Evolutionary conservation across 2,329 filamentous ascomycete species (phyloP).

Genomic region (Colletotrichum cuscutae): DNA sequence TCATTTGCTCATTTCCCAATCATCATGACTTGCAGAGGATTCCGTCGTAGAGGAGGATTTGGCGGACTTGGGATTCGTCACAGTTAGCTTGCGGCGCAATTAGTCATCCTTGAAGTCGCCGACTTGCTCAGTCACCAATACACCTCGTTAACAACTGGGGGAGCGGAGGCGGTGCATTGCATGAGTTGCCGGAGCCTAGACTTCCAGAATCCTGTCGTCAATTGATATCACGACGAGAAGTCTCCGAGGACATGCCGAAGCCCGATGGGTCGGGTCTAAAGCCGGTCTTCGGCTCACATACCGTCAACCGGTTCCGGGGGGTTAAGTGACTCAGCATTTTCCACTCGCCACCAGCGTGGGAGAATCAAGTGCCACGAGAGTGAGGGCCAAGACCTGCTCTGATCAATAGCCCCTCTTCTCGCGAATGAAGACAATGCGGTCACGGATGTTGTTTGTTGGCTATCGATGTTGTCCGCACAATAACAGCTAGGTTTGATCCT

Average conservation of each 20-base stretch:
- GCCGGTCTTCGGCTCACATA: not conserved
- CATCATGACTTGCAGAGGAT: not conserved
- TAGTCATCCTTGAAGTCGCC: not conserved
- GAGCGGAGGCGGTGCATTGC: not conserved
- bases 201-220: too few species aligned
- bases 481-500: not conserved
- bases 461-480: not conserved
- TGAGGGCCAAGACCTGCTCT: not conserved
- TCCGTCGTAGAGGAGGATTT: not conserved
- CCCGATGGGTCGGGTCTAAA: slow-evolving; percentile 4
- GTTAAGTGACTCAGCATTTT: slow-evolving; percentile 3
- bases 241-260: slow-evolving; percentile 17
- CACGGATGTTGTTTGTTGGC: not conserved
- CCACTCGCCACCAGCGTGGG: not conserved
- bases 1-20: not conserved
- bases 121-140: not conserved
- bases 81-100: not conserved
- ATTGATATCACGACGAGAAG: slow-evolving; percentile 34
- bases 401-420: not conserved
- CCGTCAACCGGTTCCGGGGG: not conserved
- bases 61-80: slow-evolving; percentile 1
- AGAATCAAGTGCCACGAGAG: not conserved
- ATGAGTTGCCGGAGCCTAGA: not conserved
- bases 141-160: not conserved
- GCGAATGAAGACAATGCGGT: too few species aligned